Evolutionary conservation across 371 early-diverging fungal species (phyloP), one percentile per base, ranked within the genome.

Genomic region (Mortierella polycephala): DNA sequence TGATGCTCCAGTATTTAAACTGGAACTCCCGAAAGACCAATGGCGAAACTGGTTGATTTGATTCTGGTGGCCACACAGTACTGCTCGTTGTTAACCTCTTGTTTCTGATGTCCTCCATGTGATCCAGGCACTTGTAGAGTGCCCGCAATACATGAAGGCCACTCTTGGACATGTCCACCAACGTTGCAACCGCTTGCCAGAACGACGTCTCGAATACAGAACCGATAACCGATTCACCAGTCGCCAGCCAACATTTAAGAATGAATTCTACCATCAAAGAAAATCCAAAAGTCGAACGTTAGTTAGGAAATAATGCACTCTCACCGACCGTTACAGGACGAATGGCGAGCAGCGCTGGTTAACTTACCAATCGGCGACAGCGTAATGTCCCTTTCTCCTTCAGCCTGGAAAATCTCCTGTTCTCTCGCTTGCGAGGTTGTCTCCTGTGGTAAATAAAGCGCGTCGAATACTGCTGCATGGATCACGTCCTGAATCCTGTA

Each of bases 1-100:
- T 60, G 14, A 75, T 69, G 21, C 63, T 62, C 70, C 70, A 75
- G 44, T 67, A 70, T n/a, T 75, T 75, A 60, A 57, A 62, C 55
- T 75, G 67, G 50, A 70, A 70, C 7, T 70, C 67, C 2, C 66
- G 71, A 44, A 75, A 75, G 11, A 60, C n/a, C 18, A 57, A n/a
- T 1, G 69, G 61, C 5, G 62, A 5, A 8, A 58, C 21, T 7
- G 69, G 68, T 13, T 41, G 42, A 14, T 74, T 42, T 16, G 76
- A 62, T 13, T 57, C 54, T 0, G 51, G 16, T 3, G 70, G 58
- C 75, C 70, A 75, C 16, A 75, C 51, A 23, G 5, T n/a, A 16
- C 2, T 45, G 47, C 41, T 66, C 0, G 44, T 37, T 8, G 62
- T 55, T 18, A 55, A 39, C 9, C 71, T 65, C 52, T 71, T 75